These are phyloP conservation scores for Raddia distichophylla DNA, from an alignment of 176 grass and related monocot genomes.

Conservation along the genomic window DNA sequence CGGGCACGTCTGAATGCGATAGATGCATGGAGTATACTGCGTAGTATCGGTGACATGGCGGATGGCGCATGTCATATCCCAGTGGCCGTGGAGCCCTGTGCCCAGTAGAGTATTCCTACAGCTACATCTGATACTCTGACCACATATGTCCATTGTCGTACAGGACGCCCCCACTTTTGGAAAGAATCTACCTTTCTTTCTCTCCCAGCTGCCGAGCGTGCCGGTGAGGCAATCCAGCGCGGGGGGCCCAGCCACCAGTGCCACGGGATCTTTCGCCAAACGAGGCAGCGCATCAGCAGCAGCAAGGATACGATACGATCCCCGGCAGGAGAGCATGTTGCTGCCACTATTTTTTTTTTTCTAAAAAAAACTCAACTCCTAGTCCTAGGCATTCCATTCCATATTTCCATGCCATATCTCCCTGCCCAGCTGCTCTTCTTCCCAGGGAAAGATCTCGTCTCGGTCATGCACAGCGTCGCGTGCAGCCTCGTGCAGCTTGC, in stretches of 20 bases:
- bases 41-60: too few relatives aligned
- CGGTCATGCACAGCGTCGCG: too few relatives aligned
- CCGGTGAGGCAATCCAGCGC: background rate
- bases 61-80: too few relatives aligned
- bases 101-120: background rate
- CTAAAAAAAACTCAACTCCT: too few relatives aligned
- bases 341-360: too few relatives aligned
- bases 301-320: conserved; percentile 30
- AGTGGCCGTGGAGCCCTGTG: background rate
- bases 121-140: background rate
- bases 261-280: conserved; percentile 2
- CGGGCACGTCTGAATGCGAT: background rate
- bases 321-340: conserved; percentile 25
- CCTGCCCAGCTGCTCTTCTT: too few relatives aligned
- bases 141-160: conserved; percentile 28
- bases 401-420: too few relatives aligned
- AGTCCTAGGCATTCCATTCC: too few relatives aligned
- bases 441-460: too few relatives aligned
- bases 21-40: background rate
- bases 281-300: background rate
- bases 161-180: conserved; percentile 8
- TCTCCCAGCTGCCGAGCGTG: background rate
- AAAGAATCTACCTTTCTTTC: conserved; percentile 1
- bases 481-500: too few relatives aligned
- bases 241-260: background rate